Evolutionary conservation across 1,284 basidiomycete genomes (phyloP).

Genomic region (Neonothopanus nambi): DNA sequence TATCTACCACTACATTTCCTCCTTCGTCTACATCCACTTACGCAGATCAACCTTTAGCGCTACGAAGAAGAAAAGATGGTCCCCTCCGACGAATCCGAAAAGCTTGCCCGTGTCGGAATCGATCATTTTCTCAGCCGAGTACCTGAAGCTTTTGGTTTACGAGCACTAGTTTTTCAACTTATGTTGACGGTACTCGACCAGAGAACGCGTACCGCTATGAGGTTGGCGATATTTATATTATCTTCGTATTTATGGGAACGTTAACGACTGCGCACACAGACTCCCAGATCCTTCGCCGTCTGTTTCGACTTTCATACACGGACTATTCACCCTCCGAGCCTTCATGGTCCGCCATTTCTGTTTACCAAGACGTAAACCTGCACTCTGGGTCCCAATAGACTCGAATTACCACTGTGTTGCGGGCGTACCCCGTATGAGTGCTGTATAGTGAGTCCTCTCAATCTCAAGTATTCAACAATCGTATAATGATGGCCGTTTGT

Average conservation of each 20-base stretch:
- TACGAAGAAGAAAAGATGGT: slow-evolving; percentile 11
- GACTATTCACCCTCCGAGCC: slow-evolving; percentile 3
- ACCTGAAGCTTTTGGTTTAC: neutral
- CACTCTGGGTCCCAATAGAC: slow-evolving; percentile 5
- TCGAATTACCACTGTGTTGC: neutral
- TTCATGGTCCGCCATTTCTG: slow-evolving; percentile 6
- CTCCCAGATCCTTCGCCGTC: neutral
- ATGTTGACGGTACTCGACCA: slow-evolving; percentile 4
- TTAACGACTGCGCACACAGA: neutral
- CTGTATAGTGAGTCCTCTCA: slow-evolving; percentile 2
- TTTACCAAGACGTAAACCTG: slow-evolving; percentile 5
- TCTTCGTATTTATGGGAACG: neutral
- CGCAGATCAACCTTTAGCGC: neutral
- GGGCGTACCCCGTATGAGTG: slow-evolving; percentile 3
- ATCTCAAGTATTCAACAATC: neutral
- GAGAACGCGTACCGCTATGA: slow-evolving; percentile 5
- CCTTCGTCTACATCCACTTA: neutral
- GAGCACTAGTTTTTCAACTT: neutral
- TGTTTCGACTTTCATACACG: neutral
- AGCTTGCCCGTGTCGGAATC: neutral
- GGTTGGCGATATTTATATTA: neutral
- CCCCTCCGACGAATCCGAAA: neutral
- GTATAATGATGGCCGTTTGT: neutral
- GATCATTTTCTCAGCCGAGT: slow-evolving; percentile 1
- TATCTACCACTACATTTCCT: neutral